Conservation (phyloP, 2,329 filamentous ascomycete genomes). For the Tolypocladium cylindrosporum region DNA sequence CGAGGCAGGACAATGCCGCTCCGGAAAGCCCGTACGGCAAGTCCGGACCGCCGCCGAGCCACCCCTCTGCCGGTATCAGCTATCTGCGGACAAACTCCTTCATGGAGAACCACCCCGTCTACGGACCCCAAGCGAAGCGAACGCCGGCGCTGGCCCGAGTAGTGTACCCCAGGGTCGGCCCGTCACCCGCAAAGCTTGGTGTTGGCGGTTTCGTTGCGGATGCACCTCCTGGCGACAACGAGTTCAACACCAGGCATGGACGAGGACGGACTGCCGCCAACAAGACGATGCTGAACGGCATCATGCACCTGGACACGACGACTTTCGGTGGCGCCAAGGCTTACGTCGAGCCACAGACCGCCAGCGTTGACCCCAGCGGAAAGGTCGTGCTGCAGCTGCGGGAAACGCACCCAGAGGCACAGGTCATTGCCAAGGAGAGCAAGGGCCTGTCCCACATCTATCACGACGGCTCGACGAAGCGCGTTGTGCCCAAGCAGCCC, state of each 20-base stretch:
- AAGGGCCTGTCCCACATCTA: constrained; percentile 25
- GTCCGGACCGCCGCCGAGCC: constrained; percentile 47
- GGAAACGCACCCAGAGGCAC: constrained; percentile 26
- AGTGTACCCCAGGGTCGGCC: constrained; percentile 30
- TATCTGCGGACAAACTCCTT: constrained; percentile 47
- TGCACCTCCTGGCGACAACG: constrained; percentile 29
- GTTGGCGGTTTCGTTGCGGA: constrained; percentile 44
- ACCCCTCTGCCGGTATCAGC: constrained; percentile 53
- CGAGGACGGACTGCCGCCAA: constrained; percentile 7
- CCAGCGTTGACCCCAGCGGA: constrained; percentile 39
- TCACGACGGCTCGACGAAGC: constrained; percentile 12
- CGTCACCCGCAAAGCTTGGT: constrained; percentile 33
- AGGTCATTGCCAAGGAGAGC: constrained; percentile 36
- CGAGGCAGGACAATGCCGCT: constrained; percentile 13
- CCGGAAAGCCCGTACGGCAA: constrained; percentile 35
- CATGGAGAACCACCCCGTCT: constrained; percentile 50
- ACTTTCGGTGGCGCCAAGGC: constrained; percentile 44
- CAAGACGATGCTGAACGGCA: constrained; percentile 20
- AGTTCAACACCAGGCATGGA: constrained; percentile 24
- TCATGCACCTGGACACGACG: constrained; percentile 34
- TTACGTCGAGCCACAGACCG: constrained; percentile 28
- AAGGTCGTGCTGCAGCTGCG: constrained; percentile 34
- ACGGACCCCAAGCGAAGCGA: constrained; percentile 45
- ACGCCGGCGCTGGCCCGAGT: constrained; percentile 41
- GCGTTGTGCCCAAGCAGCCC: constrained; percentile 5